Evolutionary conservation across 2,329 filamentous ascomycete genomes (phyloP).

Genomic region (Aspergillus pseudotamarii): DNA sequence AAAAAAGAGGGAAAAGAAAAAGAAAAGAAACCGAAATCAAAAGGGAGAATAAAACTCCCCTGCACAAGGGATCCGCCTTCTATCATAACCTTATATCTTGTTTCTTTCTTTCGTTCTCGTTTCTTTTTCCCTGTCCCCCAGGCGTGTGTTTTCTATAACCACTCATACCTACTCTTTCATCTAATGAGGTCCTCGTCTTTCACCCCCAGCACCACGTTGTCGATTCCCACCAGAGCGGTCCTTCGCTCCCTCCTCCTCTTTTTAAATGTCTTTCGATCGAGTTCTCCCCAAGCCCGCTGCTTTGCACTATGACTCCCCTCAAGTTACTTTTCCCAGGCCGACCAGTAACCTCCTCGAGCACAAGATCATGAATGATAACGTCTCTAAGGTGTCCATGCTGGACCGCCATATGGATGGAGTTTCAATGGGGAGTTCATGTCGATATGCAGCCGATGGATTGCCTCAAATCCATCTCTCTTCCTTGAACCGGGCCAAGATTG

Average conservation of each 20-base stretch:
- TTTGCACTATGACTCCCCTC: conserved; percentile 43
- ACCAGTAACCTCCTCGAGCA: conserved; percentile 43
- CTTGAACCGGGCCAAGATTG: conserved; percentile 28
- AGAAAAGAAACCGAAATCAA: conserved; percentile 12
- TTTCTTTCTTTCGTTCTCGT: conserved; percentile 16
- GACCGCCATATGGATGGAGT: conserved; percentile 21
- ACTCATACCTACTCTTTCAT: conserved; percentile 17
- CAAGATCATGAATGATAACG: conserved; percentile 45
- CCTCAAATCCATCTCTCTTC: conserved; percentile 32
- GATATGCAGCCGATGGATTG: conserved; percentile 27
- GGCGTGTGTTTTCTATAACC: conserved; percentile 9
- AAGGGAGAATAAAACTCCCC: conserved; percentile 7
- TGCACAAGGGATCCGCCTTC: conserved; percentile 13
- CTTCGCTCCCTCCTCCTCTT: conserved; percentile 11
- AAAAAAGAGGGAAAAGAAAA: conserved; percentile 11
- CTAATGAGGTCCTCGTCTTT: conserved; percentile 17
- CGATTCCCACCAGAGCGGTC: conserved; percentile 7
- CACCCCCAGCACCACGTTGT: conserved; percentile 10
- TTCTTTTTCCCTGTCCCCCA: conserved; percentile 18
- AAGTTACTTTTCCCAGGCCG: conserved; percentile 34
- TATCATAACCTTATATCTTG: conserved; percentile 20
- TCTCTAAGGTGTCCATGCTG: conserved; percentile 23
- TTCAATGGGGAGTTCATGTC: conserved; percentile 15
- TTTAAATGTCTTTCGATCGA: conserved; percentile 53
- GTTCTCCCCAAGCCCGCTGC: conserved; percentile 48